Percentiles rank a stretch among this genome's conserved stretches.
Conservation (phyloP, 208 protist species). For the Crithidia mellificae region DNA sequence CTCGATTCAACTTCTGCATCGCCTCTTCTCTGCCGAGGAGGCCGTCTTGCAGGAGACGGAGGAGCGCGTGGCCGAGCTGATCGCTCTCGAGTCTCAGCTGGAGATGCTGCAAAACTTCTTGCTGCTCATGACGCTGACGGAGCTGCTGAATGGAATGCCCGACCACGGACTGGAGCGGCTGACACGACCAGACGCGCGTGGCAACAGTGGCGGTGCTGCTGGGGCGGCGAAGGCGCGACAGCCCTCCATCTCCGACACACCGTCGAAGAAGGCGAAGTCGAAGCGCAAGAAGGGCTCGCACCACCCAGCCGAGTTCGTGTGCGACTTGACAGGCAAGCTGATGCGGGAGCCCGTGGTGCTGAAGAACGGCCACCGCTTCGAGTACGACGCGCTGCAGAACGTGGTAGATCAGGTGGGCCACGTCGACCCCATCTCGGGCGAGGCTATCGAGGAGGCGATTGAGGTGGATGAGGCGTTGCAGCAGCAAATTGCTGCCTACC, state of each 20-base stretch:
- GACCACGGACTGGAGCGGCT: slow-evolving; percentile 21
- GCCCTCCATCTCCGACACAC: neutral
- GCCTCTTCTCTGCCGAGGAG: slow-evolving; percentile 58
- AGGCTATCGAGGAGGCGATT: slow-evolving; percentile 64
- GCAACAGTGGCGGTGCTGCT: neutral
- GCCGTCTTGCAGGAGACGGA: slow-evolving; percentile 44
- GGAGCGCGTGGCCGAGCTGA: slow-evolving; percentile 50
- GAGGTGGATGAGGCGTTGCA: slow-evolving; percentile 73
- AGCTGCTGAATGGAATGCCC: slow-evolving; percentile 55
- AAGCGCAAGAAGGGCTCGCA: slow-evolving; percentile 48
- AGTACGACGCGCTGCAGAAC: slow-evolving; percentile 76
- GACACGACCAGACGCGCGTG: slow-evolving; percentile 2
- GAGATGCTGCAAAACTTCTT: slow-evolving; percentile 58
- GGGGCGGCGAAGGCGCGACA: neutral
- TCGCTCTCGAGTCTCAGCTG: slow-evolving; percentile 70
- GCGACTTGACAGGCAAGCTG: slow-evolving; percentile 83
- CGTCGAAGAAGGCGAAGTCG: slow-evolving; percentile 22
- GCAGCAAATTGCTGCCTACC: slow-evolving; percentile 84
- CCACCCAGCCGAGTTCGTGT: slow-evolving; percentile 76
- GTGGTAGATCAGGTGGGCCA: slow-evolving; percentile 83
- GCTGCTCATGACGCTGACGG: slow-evolving; percentile 54
- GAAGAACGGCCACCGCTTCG: slow-evolving; percentile 74
- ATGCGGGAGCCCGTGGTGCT: slow-evolving; percentile 89
- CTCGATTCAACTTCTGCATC: slow-evolving; percentile 54
- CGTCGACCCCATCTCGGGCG: slow-evolving; percentile 80